A percentile compares a stretch with the other conserved stretches of the same genome.
These are phyloP conservation scores for Inga leiocalycina DNA, from an alignment of 306 rosid genomes.

Conservation along the genomic window DNA sequence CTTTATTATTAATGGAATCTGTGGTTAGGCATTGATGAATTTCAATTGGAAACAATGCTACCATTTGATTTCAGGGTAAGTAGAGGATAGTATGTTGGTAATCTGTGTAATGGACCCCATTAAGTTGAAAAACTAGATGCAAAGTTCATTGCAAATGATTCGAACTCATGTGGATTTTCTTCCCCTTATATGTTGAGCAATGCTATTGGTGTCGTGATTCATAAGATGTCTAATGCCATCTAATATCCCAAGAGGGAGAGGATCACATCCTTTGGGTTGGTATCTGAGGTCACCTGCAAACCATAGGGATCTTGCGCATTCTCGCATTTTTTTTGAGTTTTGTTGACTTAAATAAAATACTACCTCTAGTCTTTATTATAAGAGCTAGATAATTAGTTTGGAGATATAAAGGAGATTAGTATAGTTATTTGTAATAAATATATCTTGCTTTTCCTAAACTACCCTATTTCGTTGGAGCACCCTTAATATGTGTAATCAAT, in stretches of 20 bases:
- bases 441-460: too few relatives aligned
- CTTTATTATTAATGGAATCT: constrained; percentile 15
- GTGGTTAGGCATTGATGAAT: neutral
- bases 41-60: neutral
- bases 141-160: neutral
- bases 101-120: neutral
- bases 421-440: too few relatives aligned
- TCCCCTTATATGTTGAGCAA: constrained; percentile 2
- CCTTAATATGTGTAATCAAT: too few relatives aligned
- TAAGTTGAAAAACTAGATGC: neutral
- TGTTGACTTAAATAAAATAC: neutral
- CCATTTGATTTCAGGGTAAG: constrained; percentile 5
- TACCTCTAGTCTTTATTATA: neutral
- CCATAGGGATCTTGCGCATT: neutral
- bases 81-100: neutral
- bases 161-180: constrained; percentile 11
- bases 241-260: neutral
- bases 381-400: too few relatives aligned
- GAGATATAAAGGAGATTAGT: too few relatives aligned
- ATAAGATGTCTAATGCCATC: neutral
- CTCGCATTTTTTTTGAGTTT: neutral
- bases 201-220: neutral
- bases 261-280: neutral
- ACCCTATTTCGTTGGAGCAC: too few relatives aligned
- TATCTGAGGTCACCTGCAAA: neutral